Evolutionary conservation across 306 rosid species (phyloP).

Genomic region (Trifolium fragiferum): DNA sequence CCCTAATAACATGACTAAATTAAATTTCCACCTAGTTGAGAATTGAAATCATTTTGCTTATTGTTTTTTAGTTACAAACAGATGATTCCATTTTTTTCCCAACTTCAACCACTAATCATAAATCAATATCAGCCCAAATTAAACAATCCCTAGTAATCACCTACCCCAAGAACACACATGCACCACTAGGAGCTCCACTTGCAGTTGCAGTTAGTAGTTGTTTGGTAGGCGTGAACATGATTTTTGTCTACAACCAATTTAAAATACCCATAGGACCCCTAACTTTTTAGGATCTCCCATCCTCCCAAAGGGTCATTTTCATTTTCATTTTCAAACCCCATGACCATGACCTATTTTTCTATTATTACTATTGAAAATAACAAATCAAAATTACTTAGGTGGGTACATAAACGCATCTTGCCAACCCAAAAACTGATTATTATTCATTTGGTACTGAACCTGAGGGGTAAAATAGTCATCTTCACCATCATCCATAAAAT

Average conservation of each 20-base stretch:
- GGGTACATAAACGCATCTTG: constrained; percentile 61
- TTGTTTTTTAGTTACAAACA: constrained; percentile 23
- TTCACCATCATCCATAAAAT: constrained; percentile 45
- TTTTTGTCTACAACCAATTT: constrained; percentile 40
- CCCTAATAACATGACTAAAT: constrained; percentile 21
- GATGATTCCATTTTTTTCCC: constrained; percentile 9
- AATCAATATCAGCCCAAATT: background rate
- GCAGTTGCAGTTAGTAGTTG: background rate
- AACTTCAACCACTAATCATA: constrained; percentile 3
- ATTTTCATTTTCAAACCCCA: background rate
- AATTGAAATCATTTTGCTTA: constrained; percentile 36
- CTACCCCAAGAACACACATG: constrained; percentile 11
- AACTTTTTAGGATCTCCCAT: background rate
- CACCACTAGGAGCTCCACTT: constrained; percentile 28
- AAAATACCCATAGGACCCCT: constrained; percentile 10
- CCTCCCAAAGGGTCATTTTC: constrained; percentile 15
- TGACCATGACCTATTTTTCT: background rate
- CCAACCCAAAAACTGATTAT: constrained; percentile 47
- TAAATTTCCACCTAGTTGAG: constrained; percentile 4
- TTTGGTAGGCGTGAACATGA: constrained; percentile 12
- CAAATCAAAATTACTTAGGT: constrained; percentile 49
- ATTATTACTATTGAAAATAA: background rate
- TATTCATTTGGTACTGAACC: constrained; percentile 52
- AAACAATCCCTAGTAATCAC: constrained; percentile 15
- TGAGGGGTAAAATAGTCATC: constrained; percentile 69